phyloP scores from a whole-genome alignment of 1,284 basidiomycete genomes.

The Gymnopus androsaceus region DNA sequence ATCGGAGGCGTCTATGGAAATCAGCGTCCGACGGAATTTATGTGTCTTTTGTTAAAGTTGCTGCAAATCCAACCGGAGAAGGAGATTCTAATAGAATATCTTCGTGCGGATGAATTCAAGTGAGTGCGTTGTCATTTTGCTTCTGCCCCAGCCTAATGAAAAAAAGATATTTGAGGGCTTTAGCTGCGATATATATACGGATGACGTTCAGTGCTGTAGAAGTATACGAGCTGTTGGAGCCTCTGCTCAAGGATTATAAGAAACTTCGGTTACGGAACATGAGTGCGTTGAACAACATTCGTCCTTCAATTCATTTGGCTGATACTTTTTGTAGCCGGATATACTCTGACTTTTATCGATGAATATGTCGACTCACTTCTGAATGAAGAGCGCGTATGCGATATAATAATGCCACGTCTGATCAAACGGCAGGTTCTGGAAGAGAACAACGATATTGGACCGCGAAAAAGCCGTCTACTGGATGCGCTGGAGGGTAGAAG shows the following conservation, averaged over 20 bases:
- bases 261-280: constrained; percentile 85
- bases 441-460: constrained; percentile 87
- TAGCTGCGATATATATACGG: constrained; percentile 93
- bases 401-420: constrained; percentile 92
- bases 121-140: constrained; percentile 42
- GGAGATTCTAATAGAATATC: constrained; percentile 93
- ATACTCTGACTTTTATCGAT: constrained; percentile 86
- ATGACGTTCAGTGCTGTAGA: constrained; percentile 91
- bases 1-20: constrained; percentile 95
- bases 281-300: constrained; percentile 50
- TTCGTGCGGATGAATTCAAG: constrained; percentile 98
- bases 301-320: neutral
- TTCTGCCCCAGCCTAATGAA: neutral
- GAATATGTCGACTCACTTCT: constrained; percentile 89
- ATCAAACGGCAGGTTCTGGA: constrained; percentile 87
- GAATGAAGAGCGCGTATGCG: constrained; percentile 90
- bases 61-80: constrained; percentile 97
- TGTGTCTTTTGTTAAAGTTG: constrained; percentile 91
- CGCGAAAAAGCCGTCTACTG: constrained; percentile 78
- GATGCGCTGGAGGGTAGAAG: constrained; percentile 79
- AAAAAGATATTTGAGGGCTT: constrained; percentile 85
- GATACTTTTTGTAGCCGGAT: constrained; percentile 63
- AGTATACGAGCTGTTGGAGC: constrained; percentile 92
- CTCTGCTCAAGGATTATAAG: constrained; percentile 89
- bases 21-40: constrained; percentile 88